Percentiles rank a stretch among this genome's conserved stretches.
Evolutionary conservation across 352 stramenopile genomes (phyloP).

Genomic region (Ophiocytium majus): DNA sequence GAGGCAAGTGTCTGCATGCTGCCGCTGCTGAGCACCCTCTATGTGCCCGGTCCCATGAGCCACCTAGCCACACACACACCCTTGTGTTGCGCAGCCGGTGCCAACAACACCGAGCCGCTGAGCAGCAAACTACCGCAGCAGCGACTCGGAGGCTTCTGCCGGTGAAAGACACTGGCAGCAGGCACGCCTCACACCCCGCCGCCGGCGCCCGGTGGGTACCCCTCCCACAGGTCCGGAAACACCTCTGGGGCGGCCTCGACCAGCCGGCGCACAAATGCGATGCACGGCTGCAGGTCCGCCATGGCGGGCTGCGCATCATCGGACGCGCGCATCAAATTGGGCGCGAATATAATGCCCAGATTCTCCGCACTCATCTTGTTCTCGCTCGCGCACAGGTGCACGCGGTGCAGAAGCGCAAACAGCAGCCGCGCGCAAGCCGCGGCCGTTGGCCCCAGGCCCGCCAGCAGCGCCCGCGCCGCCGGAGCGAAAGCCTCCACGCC

Average conservation of each 20-base stretch:
- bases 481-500: slow-evolving; percentile 28
- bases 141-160: too few species aligned
- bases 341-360: slow-evolving; percentile 52
- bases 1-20: too few species aligned
- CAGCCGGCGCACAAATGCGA: slow-evolving; percentile 36
- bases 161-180: not conserved
- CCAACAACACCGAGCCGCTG: too few species aligned
- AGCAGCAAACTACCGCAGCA: too few species aligned
- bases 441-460: slow-evolving; percentile 25
- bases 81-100: too few species aligned
- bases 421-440: slow-evolving; percentile 30
- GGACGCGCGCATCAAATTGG: slow-evolving; percentile 38
- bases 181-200: not conserved
- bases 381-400: slow-evolving; percentile 32
- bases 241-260: slow-evolving; percentile 38
- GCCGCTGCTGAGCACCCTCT: too few species aligned
- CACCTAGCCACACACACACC: too few species aligned
- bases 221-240: slow-evolving; percentile 44
- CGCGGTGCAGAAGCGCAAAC: slow-evolving; percentile 39
- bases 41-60: too few species aligned
- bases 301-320: slow-evolving; percentile 33
- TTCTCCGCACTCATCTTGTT: slow-evolving; percentile 53
- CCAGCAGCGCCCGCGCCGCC: slow-evolving; percentile 27
- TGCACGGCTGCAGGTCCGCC: slow-evolving; percentile 49
- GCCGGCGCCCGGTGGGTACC: slow-evolving; percentile 13